Base-by-base conservation (phyloP, 805 yeast species). In the Candida wancherniae region DNA sequence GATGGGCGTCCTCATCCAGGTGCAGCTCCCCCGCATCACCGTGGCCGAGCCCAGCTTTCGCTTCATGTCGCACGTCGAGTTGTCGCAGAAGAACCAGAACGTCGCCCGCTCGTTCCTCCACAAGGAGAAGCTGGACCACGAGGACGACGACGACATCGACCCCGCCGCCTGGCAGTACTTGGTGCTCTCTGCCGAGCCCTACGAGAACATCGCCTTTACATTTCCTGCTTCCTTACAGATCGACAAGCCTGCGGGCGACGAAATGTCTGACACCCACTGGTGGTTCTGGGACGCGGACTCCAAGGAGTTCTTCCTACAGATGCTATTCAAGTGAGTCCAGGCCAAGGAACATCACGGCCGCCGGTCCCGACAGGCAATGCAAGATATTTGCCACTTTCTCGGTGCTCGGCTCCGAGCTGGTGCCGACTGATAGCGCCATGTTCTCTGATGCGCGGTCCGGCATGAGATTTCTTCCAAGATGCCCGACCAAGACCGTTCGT, bases 101-200 rank as follows among this genome's bases (percentile, higher is more conserved):
- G 36, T 39, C 4, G 19, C 39, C 19, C 60, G 64, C 14, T 42
- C 54, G 4, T 57, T 44, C 26, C 36, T 53, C 9, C 45, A 48
- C 15, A 30, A 40, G 15, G 45, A 50, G 15, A 38, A 42, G 19
- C 36, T 31, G 2, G 48, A 42, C 7, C 36, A 41, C 14, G 48
- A 42, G 12, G 45, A 42, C 6, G 42, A 40, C 12, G 53, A 45
- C 9, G 50, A 43, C 6, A 17, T 36, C 6, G 53, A 48, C n/a
- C 48, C 58, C 29, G 57, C 62, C 22, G 60, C 64, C 7, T 76
- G 52, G 55, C 94, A 83, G 56, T 88, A 79, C 51, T 47, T 92
- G 41, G 77, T 88, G 8, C 58, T 88, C 0, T 78, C 87, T n/a
- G 92, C 81, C 3, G 95, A 86, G 52, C 97, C 97, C 2, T 92